Evolutionary conservation across 2,329 filamentous ascomycete genomes (phyloP).

Genomic region (Neoascochyta sp.): DNA sequence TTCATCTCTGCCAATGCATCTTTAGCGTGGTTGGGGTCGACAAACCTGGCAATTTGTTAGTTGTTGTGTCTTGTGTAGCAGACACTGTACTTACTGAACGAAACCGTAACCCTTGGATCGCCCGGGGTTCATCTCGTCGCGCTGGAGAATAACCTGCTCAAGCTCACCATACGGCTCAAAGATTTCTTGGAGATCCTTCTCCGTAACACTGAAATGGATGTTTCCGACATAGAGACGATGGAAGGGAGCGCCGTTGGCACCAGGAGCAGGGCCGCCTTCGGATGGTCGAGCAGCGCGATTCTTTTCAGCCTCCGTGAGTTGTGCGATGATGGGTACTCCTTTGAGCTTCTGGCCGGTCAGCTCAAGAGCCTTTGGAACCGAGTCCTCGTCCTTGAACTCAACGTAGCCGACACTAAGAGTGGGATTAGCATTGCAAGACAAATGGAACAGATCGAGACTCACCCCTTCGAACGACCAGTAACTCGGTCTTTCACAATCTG

Average conservation of each 20-base stretch:
- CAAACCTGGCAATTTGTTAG: conserved; percentile 64
- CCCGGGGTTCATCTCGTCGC: conserved; percentile 70
- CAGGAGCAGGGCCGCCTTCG: conserved; percentile 52
- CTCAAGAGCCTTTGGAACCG: conserved; percentile 87
- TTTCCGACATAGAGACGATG: conserved; percentile 98
- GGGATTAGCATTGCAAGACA: conserved; percentile 36
- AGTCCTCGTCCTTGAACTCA: conserved; percentile 96
- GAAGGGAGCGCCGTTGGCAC: conserved; percentile 85
- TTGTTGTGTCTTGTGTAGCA: background rate
- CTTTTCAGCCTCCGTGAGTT: conserved; percentile 98
- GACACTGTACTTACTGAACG: conserved; percentile 96
- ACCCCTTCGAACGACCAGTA: conserved; percentile 97
- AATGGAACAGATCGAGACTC: conserved; percentile 37
- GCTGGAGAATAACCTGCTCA: conserved; percentile 95
- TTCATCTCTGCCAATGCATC: conserved; percentile 99
- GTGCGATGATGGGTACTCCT: conserved; percentile 97
- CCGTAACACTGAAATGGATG: conserved; percentile 98
- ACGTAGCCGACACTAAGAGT: conserved; percentile 86
- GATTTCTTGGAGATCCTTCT: conserved; percentile 90
- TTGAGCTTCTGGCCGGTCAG: conserved; percentile 98
- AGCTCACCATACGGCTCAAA: conserved; percentile 98
- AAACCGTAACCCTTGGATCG: conserved; percentile 83
- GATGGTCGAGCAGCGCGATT: conserved; percentile 90
- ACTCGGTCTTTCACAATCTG: conserved; percentile 98
- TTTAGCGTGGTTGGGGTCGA: conserved; percentile 83